Evolutionary conservation across 1,139 yeast species (phyloP).

Genomic region (Yamadazyma siamensis): DNA sequence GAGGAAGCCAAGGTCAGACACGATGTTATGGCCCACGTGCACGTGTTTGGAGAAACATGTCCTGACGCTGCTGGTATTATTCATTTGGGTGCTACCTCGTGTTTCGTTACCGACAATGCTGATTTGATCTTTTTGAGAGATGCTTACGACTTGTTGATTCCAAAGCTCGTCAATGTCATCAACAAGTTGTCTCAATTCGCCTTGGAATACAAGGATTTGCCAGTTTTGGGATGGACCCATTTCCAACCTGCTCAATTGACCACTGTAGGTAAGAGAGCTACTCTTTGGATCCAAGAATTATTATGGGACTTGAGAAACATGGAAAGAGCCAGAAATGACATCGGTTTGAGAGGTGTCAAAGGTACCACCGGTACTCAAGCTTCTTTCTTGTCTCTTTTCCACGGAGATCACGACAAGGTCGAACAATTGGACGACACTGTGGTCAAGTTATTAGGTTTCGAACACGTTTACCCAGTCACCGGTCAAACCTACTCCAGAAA

Average conservation of each 20-base stretch:
- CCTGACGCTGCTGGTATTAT: slow-evolving; percentile 98
- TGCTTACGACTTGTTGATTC: slow-evolving; percentile 89
- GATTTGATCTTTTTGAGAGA: slow-evolving; percentile 94
- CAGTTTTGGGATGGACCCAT: slow-evolving; percentile 98
- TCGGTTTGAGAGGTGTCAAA: slow-evolving; percentile 97
- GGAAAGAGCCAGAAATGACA: slow-evolving; percentile 92
- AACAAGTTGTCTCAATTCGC: slow-evolving; percentile 89
- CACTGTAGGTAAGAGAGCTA: slow-evolving; percentile 97
- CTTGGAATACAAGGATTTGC: slow-evolving; percentile 85
- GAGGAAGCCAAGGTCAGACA: slow-evolving; percentile 99
- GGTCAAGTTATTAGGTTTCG: slow-evolving; percentile 89
- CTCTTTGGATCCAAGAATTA: slow-evolving; percentile 95
- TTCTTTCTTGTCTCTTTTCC: slow-evolving; percentile 89
- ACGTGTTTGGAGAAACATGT: slow-evolving; percentile 85
- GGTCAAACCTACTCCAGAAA: slow-evolving; percentile 98
- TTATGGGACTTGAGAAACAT: slow-evolving; percentile 97
- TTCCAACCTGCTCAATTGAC: slow-evolving; percentile 99
- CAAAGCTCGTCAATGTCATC: slow-evolving; percentile 93
- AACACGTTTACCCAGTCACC: slow-evolving; percentile 93
- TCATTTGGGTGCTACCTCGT: slow-evolving; percentile 97
- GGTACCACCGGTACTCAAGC: slow-evolving; percentile 99
- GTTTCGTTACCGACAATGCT: slow-evolving; percentile 97
- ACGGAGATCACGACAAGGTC: slow-evolving; percentile 95
- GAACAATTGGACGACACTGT: slow-evolving; percentile 89
- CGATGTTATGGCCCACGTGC: slow-evolving; percentile 99